Evolutionary conservation across 129 eudicot genomes (phyloP), one percentile per base, ranked within the genome.

Genomic region (Tagetes erecta): DNA sequence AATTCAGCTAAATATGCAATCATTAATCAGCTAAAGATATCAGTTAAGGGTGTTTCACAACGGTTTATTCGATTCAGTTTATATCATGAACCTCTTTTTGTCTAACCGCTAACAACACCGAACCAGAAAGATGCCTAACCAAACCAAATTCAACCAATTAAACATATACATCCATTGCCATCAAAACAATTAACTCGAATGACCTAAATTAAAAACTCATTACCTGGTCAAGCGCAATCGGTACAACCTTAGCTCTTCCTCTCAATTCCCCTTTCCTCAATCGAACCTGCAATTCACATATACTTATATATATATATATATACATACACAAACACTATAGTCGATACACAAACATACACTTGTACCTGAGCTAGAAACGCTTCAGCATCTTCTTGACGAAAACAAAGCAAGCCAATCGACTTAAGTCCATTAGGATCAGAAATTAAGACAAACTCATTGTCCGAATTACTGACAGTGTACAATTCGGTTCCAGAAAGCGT

Each of bases 181-280:
- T 52, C 33, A n/a, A 52, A 52, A 4, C 3, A 52, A 60, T 11
- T 1, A 60, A 77, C 37, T 68, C n/a, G 5, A 40, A 38, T 34
- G 27, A 52, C 57, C 66, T 36, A 57, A 37, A 50, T 47, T 36
- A 3, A 8, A 51, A 64, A 59, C 40, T 11, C 52, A 67, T 83
- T 64, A 90, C 98, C 96, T 93, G 98, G 42, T 93, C 98, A 76
- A 93, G 97, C 4, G 92, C 82, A 75, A 93, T 90, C 0, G 98
- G 98, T 33, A 93, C 97, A 70, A 93, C 95, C 76, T 82, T 93
- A 1, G 96, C 87, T 2, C 83, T 82, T 42, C 91, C 88, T 82
- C 80, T 81, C 63, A 93, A 33, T 49, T 86, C 95, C 60, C 91
- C 84, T 87, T 80, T 93, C 82, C 92, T 81, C 57, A 76, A 73